Evolutionary conservation across 495 filamentous ascomycete genomes (phyloP).

Genomic region (Penicillium argentinense): DNA sequence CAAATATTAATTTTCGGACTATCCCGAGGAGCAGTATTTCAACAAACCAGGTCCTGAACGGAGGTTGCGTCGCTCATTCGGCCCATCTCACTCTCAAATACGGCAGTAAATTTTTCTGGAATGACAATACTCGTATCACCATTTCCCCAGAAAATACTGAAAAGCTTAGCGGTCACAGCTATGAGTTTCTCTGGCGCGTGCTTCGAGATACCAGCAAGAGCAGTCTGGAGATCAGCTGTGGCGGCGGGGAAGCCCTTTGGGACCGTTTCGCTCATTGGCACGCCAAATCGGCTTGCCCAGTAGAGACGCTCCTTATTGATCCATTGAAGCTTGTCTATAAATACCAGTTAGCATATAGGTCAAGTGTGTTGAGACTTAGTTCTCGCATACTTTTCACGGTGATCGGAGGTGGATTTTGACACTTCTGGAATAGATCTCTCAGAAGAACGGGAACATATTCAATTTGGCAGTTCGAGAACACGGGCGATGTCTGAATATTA

Average conservation of each 20-base stretch:
- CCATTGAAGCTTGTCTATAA: slow-evolving; percentile 21
- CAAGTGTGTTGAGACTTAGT: neutral
- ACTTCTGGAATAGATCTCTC: slow-evolving; percentile 13
- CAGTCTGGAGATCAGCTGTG: slow-evolving; percentile 15
- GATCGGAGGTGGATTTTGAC: slow-evolving; percentile 18
- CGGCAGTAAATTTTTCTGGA: neutral
- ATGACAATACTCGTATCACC: slow-evolving; percentile 5
- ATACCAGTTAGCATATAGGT: neutral
- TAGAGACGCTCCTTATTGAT: slow-evolving; percentile 20
- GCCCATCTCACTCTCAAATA: slow-evolving; percentile 4
- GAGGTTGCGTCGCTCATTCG: neutral
- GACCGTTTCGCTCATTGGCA: slow-evolving; percentile 15
- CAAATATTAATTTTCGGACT: neutral
- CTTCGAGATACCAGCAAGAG: slow-evolving; percentile 3
- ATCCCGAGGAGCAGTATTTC: neutral
- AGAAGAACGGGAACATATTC: slow-evolving; percentile 16
- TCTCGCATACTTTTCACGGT: slow-evolving; percentile 15
- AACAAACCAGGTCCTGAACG: no score
- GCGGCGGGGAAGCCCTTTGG: slow-evolving; percentile 22
- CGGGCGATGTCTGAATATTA: slow-evolving; percentile 14
- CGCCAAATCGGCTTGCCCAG: slow-evolving; percentile 18
- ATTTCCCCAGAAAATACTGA: slow-evolving; percentile 12
- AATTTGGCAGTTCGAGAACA: slow-evolving; percentile 19
- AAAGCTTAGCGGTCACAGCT: slow-evolving; percentile 1
- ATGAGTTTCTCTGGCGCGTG: slow-evolving; percentile 9